These are phyloP conservation scores for Phytophthora sp. DNA, from an alignment of 352 stramenopile genomes.

Conservation along the genomic window DNA sequence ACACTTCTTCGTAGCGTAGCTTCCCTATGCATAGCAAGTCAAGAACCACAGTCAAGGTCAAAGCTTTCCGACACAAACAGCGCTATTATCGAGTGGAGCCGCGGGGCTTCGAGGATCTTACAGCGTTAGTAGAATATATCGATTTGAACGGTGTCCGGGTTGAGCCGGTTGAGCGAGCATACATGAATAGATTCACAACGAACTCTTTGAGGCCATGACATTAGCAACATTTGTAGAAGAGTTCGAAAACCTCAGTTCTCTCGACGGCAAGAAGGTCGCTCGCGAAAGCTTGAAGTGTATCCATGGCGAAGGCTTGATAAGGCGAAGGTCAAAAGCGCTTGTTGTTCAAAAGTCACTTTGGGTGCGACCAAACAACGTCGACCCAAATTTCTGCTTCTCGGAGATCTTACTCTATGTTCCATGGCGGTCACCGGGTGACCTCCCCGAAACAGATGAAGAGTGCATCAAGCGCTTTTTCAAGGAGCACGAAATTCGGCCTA, in stretches of 20 bases:
- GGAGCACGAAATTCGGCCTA: neutral
- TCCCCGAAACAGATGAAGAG: conserved; percentile 4
- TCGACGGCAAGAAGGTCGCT: no score
- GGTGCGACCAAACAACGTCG: no score
- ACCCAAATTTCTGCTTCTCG: conserved; percentile 12
- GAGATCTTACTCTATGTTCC: conserved; percentile 8
- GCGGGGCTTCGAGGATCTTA: no score
- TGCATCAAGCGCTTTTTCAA: neutral
- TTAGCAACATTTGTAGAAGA: no score
- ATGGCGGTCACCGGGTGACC: conserved; percentile 2
- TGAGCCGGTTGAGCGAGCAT: conserved; percentile 5
- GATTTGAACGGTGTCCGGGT: no score
- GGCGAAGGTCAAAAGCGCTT: no score
- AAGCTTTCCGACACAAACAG: neutral
- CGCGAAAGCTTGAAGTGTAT: no score
- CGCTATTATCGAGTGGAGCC: conserved; percentile 22
- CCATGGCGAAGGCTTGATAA: no score
- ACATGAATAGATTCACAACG: conserved; percentile 19
- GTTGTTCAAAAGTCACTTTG: no score
- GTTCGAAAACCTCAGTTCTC: no score
- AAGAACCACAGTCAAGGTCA: conserved; percentile 5
- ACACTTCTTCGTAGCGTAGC: conserved; percentile 2
- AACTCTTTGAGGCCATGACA: no score
- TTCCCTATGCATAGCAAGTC: conserved; percentile 19
- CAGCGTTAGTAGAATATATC: no score